Conservation (phyloP, 805 yeast species). For the Cyberlindnera xylosilytica region DNA sequence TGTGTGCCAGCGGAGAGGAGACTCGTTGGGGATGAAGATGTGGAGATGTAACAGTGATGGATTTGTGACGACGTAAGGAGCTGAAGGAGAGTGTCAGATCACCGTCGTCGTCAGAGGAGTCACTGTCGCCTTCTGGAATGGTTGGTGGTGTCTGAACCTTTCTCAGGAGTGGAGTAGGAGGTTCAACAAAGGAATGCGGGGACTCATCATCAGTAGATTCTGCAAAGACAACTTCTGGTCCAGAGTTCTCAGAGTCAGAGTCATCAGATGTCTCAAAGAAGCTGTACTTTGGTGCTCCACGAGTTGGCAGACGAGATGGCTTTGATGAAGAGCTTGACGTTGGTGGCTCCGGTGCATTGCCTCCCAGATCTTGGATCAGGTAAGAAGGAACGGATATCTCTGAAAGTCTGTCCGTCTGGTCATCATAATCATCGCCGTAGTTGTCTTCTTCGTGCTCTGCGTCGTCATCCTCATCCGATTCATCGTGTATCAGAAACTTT, state of each 20-base stretch:
- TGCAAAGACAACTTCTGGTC: slow-evolving; percentile 19
- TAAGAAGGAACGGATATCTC: slow-evolving; percentile 19
- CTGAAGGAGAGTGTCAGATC: slow-evolving; percentile 11
- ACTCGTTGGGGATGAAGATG: slow-evolving; percentile 17
- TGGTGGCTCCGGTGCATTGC: slow-evolving; percentile 1
- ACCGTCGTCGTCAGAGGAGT: slow-evolving; percentile 4
- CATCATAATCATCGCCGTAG: slow-evolving; percentile 6
- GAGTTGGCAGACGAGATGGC: slow-evolving; percentile 16
- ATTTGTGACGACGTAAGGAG: slow-evolving; percentile 1
- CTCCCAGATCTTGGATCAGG: slow-evolving; percentile 13
- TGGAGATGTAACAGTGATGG: slow-evolving; percentile 24
- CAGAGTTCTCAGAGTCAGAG: slow-evolving; percentile 12
- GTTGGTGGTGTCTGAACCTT: background rate
- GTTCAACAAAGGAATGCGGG: background rate
- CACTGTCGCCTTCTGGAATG: slow-evolving; percentile 21
- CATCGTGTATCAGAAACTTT: slow-evolving; percentile 11
- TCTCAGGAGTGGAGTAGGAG: background rate
- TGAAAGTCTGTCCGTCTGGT: slow-evolving; percentile 11
- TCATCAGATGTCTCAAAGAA: slow-evolving; percentile 23
- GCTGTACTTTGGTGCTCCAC: slow-evolving; percentile 25
- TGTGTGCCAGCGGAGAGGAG: slow-evolving; percentile 33
- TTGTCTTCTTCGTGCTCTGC: slow-evolving; percentile 11
- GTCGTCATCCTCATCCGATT: slow-evolving; percentile 7
- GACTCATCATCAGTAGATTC: slow-evolving; percentile 9
- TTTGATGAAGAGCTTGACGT: background rate